Conservation (phyloP, 2,329 filamentous ascomycete genomes). For the Penicillium corylophilum region DNA sequence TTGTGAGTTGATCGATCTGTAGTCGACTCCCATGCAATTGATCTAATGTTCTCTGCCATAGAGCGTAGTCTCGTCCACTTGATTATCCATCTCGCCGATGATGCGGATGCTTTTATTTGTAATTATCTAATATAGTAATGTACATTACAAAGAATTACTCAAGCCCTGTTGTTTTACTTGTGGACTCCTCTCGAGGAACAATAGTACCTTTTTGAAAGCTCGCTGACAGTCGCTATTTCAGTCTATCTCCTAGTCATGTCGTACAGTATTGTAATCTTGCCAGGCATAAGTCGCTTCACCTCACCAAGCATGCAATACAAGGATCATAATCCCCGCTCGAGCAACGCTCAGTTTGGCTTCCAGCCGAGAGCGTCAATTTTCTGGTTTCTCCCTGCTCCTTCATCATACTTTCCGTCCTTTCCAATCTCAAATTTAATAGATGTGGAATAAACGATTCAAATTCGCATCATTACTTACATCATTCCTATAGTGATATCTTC, state of each 20-base stretch:
- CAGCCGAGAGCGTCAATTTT: background rate
- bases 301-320: no score
- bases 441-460: background rate
- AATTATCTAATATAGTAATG: background rate
- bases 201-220: background rate
- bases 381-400: background rate
- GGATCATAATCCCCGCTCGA: background rate
- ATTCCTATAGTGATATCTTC: background rate
- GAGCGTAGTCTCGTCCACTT: background rate
- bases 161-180: no score
- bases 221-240: background rate
- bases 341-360: background rate
- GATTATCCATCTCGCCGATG: background rate
- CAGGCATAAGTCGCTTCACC: background rate
- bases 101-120: no score
- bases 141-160: background rate
- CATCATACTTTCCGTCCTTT: no score
- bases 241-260: background rate
- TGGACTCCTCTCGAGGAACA: background rate
- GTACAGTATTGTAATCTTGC: background rate
- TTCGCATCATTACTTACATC: background rate
- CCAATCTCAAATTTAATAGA: no score
- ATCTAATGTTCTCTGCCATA: no score
- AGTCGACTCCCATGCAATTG: background rate
- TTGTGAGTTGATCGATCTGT: slow-evolving; percentile 10